Percentiles rank a stretch among this genome's conserved stretches.
These are phyloP conservation scores for Sarocladium strictum DNA, from an alignment of 2,329 filamentous ascomycete genomes.

Conservation along the genomic window DNA sequence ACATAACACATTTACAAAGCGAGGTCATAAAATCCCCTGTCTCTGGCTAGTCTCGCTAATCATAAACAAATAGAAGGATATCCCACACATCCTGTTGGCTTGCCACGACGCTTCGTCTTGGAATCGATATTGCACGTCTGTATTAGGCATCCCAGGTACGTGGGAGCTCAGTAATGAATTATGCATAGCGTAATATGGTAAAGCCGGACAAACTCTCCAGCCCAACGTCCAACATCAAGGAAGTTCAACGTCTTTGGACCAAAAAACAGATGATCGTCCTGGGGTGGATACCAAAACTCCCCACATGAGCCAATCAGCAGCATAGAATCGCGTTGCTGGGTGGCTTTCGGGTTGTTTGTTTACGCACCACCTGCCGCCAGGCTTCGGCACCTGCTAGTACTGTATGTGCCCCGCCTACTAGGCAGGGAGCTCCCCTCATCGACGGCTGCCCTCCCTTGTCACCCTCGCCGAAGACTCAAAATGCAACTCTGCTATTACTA, in stretches of 20 bases:
- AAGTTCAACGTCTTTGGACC: neutral
- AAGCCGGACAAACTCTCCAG: neutral
- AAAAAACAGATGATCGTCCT: neutral
- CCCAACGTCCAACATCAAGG: neutral
- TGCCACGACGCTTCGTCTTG: too few relatives aligned
- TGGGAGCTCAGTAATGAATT: too few relatives aligned
- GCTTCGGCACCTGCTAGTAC: conserved; percentile 5
- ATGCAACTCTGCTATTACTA: conserved; percentile 1
- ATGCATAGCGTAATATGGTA: neutral
- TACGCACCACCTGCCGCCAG: conserved; percentile 12
- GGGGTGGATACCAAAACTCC: neutral
- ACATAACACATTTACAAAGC: too few relatives aligned
- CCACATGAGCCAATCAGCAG: neutral
- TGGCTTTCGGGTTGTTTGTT: conserved; percentile 17
- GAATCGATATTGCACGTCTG: too few relatives aligned
- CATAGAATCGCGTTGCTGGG: conserved; percentile 16
- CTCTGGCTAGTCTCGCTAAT: too few relatives aligned
- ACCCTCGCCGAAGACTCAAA: neutral
- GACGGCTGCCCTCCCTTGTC: conserved; percentile 12
- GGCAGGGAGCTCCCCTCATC: conserved; percentile 6
- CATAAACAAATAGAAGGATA: too few relatives aligned
- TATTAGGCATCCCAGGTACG: too few relatives aligned
- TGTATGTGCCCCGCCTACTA: conserved; percentile 6
- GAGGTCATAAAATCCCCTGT: too few relatives aligned
- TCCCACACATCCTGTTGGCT: too few relatives aligned